A percentile compares a stretch with the other conserved stretches of the same genome.
These are phyloP conservation scores for Asterophora lycoperdoides DNA, from an alignment of 768 basidiomycete genomes.

Conservation along the genomic window DNA sequence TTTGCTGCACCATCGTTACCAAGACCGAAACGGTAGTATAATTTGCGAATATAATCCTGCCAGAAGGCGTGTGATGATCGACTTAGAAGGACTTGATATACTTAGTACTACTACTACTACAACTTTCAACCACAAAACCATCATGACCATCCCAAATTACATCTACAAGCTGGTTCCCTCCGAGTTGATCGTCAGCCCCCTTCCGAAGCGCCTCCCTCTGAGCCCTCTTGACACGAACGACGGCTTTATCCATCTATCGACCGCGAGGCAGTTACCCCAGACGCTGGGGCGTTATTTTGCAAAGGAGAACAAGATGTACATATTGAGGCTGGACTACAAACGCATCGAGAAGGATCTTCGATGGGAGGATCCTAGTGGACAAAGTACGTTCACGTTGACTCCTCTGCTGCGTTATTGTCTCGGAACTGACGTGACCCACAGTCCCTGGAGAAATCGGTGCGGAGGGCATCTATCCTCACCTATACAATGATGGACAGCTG, in stretches of 20 bases:
- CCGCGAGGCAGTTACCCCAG: constrained; percentile 42
- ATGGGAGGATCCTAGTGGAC: constrained; percentile 46
- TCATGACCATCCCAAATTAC: constrained; percentile 39
- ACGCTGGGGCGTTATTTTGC: constrained; percentile 46
- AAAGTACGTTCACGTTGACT: constrained; percentile 16
- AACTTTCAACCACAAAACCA: not conserved
- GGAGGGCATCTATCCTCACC: constrained; percentile 49
- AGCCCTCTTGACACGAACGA: constrained; percentile 43
- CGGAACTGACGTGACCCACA: constrained; percentile 11
- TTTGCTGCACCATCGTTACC: too few species aligned
- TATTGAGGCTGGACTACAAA: constrained; percentile 41
- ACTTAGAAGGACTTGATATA: too few species aligned
- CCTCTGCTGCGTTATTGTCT: not conserved
- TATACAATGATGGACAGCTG: constrained; percentile 44
- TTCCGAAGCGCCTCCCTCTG: constrained; percentile 45
- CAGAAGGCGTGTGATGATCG: too few species aligned
- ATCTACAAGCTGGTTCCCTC: constrained; percentile 59
- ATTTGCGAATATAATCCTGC: too few species aligned
- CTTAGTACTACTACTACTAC: too few species aligned
- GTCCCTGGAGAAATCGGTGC: constrained; percentile 40
- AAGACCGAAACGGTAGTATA: too few species aligned
- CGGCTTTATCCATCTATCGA: constrained; percentile 55
- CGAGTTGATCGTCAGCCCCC: constrained; percentile 26
- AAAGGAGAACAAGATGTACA: constrained; percentile 33
- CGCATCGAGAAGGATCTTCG: constrained; percentile 35